Conservation (phyloP, 805 yeast species). For the Saccharomycopsis guyanensis region DNA sequence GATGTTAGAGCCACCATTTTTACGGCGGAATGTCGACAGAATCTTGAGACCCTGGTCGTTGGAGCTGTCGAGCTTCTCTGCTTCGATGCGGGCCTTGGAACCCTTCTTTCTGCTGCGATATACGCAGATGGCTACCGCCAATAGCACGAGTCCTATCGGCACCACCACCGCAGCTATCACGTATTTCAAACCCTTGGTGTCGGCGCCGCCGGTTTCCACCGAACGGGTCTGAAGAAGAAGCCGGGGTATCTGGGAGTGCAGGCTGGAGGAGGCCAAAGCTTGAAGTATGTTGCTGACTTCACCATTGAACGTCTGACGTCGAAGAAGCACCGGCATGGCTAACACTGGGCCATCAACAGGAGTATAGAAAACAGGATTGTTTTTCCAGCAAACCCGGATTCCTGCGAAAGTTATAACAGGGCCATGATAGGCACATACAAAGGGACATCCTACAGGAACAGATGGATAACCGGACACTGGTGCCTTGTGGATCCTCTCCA, state of each 20-base stretch:
- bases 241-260: no score
- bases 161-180: constrained; percentile 19
- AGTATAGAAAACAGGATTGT: no score
- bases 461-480: not conserved
- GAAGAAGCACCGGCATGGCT: no score
- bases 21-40: not conserved
- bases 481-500: not conserved
- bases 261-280: no score
- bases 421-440: no score
- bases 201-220: constrained; percentile 19
- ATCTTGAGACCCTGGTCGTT: constrained; percentile 3
- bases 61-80: constrained; percentile 3
- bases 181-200: constrained; percentile 14
- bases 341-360: no score
- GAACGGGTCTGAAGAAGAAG: no score
- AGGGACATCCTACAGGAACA: not conserved
- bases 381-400: no score
- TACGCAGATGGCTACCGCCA: constrained; percentile 10
- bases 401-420: no score
- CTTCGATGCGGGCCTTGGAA: not conserved
- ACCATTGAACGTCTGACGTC: no score
- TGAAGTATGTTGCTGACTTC: no score
- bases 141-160: constrained; percentile 14
- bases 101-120: constrained; percentile 9
- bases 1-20: constrained; percentile 5